Evolutionary conservation across 495 filamentous ascomycete species (phyloP).

Genomic region (Xylaria intraflava): DNA sequence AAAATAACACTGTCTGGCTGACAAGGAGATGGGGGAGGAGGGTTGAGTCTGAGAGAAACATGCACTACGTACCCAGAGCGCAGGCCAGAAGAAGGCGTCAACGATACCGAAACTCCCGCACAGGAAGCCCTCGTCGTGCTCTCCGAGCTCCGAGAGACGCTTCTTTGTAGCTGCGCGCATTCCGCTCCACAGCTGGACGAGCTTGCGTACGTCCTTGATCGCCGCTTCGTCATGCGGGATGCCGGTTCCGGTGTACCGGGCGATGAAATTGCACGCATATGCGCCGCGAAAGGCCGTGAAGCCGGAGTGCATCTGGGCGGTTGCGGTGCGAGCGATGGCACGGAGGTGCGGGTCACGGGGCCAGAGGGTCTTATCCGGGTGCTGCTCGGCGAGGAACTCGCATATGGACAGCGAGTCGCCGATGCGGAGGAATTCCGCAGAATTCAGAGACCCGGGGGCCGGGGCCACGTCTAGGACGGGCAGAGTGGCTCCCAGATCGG

Average conservation of each 20-base stretch:
- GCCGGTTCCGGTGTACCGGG: slow-evolving; percentile 23
- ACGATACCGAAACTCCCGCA: slow-evolving; percentile 35
- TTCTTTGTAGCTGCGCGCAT: slow-evolving; percentile 12
- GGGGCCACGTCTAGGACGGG: slow-evolving; percentile 11
- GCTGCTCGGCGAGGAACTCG: slow-evolving; percentile 46
- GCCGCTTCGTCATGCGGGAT: slow-evolving; percentile 19
- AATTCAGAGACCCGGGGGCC: not conserved
- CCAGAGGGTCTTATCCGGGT: slow-evolving; percentile 40
- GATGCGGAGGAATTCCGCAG: slow-evolving; percentile 25
- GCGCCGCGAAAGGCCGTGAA: slow-evolving; percentile 41
- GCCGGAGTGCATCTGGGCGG: slow-evolving; percentile 51
- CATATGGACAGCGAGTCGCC: slow-evolving; percentile 49
- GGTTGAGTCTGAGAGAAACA: too few relatives aligned
- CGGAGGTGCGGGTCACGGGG: slow-evolving; percentile 38
- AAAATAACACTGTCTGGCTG: not conserved
- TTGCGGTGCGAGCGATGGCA: slow-evolving; percentile 44
- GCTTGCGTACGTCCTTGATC: slow-evolving; percentile 23
- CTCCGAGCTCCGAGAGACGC: slow-evolving; percentile 25
- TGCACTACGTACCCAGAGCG: slow-evolving; percentile 41
- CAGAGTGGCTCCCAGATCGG: slow-evolving; percentile 9
- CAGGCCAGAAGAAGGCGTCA: slow-evolving; percentile 40
- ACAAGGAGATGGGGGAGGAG: not conserved
- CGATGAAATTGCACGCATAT: slow-evolving; percentile 42
- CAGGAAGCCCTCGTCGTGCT: slow-evolving; percentile 35
- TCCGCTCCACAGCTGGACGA: slow-evolving; percentile 32